Evolutionary conservation across 2,329 filamentous ascomycete species (phyloP).

Genomic region (Trichoderma guizhouense): DNA sequence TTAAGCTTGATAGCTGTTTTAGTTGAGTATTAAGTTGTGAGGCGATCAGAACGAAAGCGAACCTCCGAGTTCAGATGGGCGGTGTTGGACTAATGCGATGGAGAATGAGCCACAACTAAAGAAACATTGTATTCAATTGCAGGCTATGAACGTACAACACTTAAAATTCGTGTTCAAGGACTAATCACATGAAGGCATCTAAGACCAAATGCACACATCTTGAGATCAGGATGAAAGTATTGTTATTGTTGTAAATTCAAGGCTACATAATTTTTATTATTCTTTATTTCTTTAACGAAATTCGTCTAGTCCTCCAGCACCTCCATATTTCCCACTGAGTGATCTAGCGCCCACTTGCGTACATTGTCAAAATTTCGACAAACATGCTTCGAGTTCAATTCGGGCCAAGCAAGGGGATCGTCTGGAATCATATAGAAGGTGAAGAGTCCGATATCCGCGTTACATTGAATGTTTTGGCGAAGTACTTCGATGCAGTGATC

Average conservation of each 20-base stretch:
- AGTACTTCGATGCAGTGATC: constrained; percentile 1
- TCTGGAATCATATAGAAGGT: constrained; percentile 3
- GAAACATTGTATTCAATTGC: background rate
- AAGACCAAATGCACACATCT: background rate
- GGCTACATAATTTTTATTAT: background rate
- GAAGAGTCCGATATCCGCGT: background rate
- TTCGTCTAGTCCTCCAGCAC: background rate
- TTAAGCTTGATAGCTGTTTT: background rate
- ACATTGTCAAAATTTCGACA: background rate
- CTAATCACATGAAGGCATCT: background rate
- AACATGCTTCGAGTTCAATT: background rate
- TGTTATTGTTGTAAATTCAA: background rate
- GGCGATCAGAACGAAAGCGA: background rate
- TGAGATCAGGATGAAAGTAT: background rate
- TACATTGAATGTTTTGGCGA: background rate
- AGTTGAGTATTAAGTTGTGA: background rate
- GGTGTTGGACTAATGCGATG: background rate
- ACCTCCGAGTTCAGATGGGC: background rate
- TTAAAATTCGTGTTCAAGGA: background rate
- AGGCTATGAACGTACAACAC: background rate
- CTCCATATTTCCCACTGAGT: background rate
- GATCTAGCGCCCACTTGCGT: background rate
- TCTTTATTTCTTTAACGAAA: background rate
- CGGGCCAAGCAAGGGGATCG: background rate
- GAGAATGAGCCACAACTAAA: background rate